Conservation (phyloP, 257 asterid species). For the Anisodus tanguticus region DNA sequence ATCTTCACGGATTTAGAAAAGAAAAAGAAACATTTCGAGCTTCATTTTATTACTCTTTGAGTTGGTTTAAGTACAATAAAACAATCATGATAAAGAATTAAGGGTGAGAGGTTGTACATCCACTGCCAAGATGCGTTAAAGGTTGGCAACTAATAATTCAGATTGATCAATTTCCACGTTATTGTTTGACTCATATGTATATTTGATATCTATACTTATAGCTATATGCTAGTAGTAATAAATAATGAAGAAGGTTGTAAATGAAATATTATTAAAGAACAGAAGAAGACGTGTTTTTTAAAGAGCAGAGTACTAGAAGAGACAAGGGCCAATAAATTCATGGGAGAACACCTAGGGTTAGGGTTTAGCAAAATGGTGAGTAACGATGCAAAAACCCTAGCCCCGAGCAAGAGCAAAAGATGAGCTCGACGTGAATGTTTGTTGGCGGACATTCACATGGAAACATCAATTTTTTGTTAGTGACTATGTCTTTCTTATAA, state of each 20-base stretch:
- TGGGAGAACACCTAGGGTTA: conserved; percentile 61
- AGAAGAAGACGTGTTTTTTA: conserved; percentile 25
- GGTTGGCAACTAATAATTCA: conserved; percentile 39
- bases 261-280: conserved; percentile 31
- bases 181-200: conserved; percentile 49
- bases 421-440: conserved; percentile 90
- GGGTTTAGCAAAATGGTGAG: conserved; percentile 59
- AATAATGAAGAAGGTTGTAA: background rate
- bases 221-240: background rate
- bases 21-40: background rate
- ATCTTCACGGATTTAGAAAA: conserved; percentile 30
- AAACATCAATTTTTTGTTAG: conserved; percentile 37
- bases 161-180: conserved; percentile 49
- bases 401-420: conserved; percentile 58
- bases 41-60: conserved; percentile 24
- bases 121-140: conserved; percentile 68
- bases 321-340: conserved; percentile 71
- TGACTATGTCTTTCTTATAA: conserved; percentile 8
- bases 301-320: conserved; percentile 7
- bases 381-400: conserved; percentile 56
- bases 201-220: background rate
- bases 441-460: conserved; percentile 83
- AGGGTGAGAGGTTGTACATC: conserved; percentile 51
- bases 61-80: background rate
- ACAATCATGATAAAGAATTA: conserved; percentile 26